A percentile compares a stretch with the other conserved stretches of the same genome.
Conservation (phyloP, 345 rosid genomes). For the Bruguiera sexangula region DNA sequence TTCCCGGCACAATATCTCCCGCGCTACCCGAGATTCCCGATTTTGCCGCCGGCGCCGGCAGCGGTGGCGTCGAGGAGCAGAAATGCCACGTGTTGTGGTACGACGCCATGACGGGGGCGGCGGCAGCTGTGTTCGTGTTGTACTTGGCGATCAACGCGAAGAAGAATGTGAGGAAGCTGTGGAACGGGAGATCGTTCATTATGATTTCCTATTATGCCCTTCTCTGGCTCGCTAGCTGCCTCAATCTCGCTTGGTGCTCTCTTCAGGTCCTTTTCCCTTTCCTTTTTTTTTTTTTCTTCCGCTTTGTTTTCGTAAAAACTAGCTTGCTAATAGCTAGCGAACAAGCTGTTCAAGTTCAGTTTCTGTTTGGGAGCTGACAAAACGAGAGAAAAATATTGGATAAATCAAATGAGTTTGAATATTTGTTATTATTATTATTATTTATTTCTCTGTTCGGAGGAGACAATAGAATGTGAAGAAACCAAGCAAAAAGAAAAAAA, state of each 20-base stretch:
- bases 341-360: not conserved
- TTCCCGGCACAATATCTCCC: not conserved
- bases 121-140: constrained; percentile 41
- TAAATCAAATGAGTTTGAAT: too few species aligned
- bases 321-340: too few species aligned
- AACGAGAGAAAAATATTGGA: too few species aligned
- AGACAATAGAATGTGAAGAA: too few species aligned
- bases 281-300: not conserved
- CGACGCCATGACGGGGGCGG: constrained; percentile 31
- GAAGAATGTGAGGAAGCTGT: constrained; percentile 47
- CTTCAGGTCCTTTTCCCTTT: constrained; percentile 37
- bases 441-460: too few species aligned
- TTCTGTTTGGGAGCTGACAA: too few species aligned
- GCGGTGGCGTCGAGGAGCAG: not conserved
- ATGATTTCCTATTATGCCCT: constrained; percentile 53
- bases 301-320: not conserved
- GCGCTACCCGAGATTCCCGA: not conserved
- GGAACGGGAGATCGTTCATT: constrained; percentile 41
- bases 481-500: too few species aligned
- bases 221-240: constrained; percentile 44
- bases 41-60: not conserved
- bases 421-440: too few species aligned
- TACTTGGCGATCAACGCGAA: constrained; percentile 50
- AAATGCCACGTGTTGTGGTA: constrained; percentile 42
- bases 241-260: constrained; percentile 59